Evolutionary conservation across 257 asterid species (phyloP), one percentile per base, ranked within the genome.

Genomic region (Datura wrightii): DNA sequence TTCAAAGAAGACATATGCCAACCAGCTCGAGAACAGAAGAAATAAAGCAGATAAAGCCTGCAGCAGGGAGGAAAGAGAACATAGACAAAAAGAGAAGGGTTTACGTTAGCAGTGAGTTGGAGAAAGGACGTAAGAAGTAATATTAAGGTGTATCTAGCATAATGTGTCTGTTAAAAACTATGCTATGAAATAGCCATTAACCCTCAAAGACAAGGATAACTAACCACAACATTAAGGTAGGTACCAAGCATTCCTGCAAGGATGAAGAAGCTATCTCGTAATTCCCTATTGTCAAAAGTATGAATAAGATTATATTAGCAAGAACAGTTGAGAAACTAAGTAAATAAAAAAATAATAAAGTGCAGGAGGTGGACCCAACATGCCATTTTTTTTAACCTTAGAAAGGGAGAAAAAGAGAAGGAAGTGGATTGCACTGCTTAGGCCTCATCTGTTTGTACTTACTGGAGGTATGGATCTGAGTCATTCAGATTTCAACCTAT

Each of bases 1-100:
- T 90, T 97, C 99, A 86, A 97, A 97, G 86, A 97, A 90, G 89
- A 97, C 98, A 86, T 86, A 97, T 37, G 97, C 99, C 92, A 97
- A 87, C 98, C 99, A 97, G 90, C 99, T 95, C 42, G 96, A 90
- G 90, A 97, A 94, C 82, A 97, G 90, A 84, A 97, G 97, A 94
- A 97, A 97, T 69, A 95, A 87, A 53, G 89, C 89, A 89, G 89
- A 92, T 70, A 97, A 88, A 60, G 98, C 99, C 99, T 96, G 93
- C 89, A 92, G 13, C 16, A 11, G 24, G 41, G 53, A 83, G 4
- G 53, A 83, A 71, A 65, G 36, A 42, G 74, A 82, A 63, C 11
- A 82, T 10, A 41, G 37, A 79, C 65, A 74, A 70, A 58, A 80
- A 44, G n/a, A 52, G 81, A 74, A 74, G 63, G 48, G 65, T 53